Percentiles rank a stretch among this genome's conserved stretches.
These are phyloP conservation scores for Termitomyces sp. DNA, from an alignment of 768 basidiomycete genomes.

Conservation along the genomic window DNA sequence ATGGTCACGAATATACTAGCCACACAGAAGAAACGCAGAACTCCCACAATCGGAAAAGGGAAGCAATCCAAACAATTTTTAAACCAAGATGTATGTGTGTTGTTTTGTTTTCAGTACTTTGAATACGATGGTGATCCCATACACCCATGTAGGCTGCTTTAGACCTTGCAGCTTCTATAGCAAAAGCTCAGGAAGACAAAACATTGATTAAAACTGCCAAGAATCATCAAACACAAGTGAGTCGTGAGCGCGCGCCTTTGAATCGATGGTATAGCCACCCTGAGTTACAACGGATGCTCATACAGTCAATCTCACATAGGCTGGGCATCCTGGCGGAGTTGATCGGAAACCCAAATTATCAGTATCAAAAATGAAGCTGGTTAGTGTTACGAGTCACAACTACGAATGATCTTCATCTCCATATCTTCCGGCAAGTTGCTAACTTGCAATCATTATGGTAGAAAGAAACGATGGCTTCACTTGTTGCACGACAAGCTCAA, in stretches of 20 bases:
- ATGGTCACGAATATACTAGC: background rate
- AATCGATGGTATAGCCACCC: background rate
- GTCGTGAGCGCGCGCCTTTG: background rate
- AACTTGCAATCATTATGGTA: background rate
- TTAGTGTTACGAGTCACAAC: background rate
- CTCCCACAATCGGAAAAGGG: background rate
- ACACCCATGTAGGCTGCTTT: constrained; percentile 3
- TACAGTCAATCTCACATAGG: constrained; percentile 2
- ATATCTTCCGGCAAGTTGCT: background rate
- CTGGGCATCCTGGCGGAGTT: background rate
- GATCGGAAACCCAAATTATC: constrained; percentile 9
- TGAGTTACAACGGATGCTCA: background rate
- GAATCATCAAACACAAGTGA: constrained; percentile 7
- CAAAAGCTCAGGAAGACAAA: constrained; percentile 10
- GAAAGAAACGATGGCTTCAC: constrained; percentile 10
- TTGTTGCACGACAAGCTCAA: constrained; percentile 4
- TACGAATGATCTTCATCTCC: background rate
- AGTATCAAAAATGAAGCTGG: constrained; percentile 11
- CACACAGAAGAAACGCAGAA: background rate
- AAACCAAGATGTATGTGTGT: constrained; percentile 6
- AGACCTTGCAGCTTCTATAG: constrained; percentile 10
- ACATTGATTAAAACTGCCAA: constrained; percentile 1
- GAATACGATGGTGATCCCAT: background rate
- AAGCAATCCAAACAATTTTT: constrained; percentile 9
- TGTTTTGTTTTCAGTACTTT: background rate